phyloP scores from a whole-genome alignment of 2,329 filamentous ascomycete species.

The Diplodia mutila region DNA sequence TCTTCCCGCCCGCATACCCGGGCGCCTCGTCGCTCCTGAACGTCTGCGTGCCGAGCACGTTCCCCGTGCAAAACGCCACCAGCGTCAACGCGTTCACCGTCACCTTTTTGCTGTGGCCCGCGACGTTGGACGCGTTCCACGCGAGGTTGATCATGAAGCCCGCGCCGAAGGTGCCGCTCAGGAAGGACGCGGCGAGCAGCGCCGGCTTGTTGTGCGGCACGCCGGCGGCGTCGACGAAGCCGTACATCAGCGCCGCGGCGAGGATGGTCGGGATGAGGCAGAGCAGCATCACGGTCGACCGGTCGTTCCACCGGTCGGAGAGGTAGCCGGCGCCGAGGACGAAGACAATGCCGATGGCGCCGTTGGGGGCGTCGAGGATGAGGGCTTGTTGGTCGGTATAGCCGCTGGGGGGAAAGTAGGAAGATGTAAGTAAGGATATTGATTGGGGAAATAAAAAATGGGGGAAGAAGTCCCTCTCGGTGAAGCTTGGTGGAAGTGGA shows the following conservation, averaged over 20 bases:
- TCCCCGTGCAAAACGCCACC: constrained; percentile 48
- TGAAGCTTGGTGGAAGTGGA: background rate
- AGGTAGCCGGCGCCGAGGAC: constrained; percentile 46
- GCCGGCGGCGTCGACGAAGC: constrained; percentile 36
- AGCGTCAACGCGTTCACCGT: constrained; percentile 53
- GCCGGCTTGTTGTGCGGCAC: constrained; percentile 41
- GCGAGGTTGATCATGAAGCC: constrained; percentile 47
- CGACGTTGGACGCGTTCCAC: constrained; percentile 53
- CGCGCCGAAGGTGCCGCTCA: constrained; percentile 41
- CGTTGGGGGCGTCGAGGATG: constrained; percentile 50
- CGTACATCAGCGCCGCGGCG: constrained; percentile 48
- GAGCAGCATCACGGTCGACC: constrained; percentile 44
- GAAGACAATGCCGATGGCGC: constrained; percentile 48
- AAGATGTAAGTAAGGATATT: too few species aligned
- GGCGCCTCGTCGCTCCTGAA: constrained; percentile 50
- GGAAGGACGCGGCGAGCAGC: constrained; percentile 38
- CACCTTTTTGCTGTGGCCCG: constrained; percentile 56
- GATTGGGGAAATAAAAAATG: too few species aligned
- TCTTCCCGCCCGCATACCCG: constrained; percentile 47
- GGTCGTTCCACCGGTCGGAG: constrained; percentile 44
- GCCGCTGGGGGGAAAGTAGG: constrained; percentile 31
- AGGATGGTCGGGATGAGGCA: constrained; percentile 54
- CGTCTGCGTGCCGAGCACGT: constrained; percentile 51
- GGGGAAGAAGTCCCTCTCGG: background rate
- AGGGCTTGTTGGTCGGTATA: constrained; percentile 50